phyloP scores from a whole-genome alignment of 164 flowering plant genomes.

The Chimonanthus praecox region DNA sequence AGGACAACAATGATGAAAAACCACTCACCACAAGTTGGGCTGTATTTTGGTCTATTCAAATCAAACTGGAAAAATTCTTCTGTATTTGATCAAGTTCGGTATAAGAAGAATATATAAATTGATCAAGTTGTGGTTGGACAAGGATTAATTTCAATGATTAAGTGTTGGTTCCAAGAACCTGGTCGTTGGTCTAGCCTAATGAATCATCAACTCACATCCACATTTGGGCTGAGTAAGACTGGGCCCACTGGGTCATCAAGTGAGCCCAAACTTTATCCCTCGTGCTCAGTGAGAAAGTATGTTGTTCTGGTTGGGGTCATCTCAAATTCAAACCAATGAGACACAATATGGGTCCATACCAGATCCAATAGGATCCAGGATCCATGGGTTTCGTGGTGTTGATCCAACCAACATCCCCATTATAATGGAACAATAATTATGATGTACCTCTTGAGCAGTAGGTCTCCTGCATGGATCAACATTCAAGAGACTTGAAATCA shows the following conservation, averaged over 20 bases:
- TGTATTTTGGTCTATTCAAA: neutral
- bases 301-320: neutral
- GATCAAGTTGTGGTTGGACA: neutral
- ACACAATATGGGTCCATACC: neutral
- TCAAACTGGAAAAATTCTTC: no score
- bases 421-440: constrained; percentile 2
- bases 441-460: constrained; percentile 58
- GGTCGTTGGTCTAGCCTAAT: neutral
- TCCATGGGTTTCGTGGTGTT: neutral
- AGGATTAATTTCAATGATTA: neutral
- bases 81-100: no score
- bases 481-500: constrained; percentile 50
- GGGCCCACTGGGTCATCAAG: neutral
- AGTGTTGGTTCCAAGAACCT: neutral
- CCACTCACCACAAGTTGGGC: neutral
- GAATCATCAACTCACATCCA: neutral
- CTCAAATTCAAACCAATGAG: neutral
- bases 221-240: neutral
- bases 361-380: no score
- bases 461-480: constrained; percentile 64
- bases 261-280: neutral
- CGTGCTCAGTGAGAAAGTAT: neutral
- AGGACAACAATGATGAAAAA: no score
- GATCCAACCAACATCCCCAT: neutral
- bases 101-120: no score